Base-by-base conservation (phyloP, 768 basidiomycete genomes). In the Filobasidium wieringae region DNA sequence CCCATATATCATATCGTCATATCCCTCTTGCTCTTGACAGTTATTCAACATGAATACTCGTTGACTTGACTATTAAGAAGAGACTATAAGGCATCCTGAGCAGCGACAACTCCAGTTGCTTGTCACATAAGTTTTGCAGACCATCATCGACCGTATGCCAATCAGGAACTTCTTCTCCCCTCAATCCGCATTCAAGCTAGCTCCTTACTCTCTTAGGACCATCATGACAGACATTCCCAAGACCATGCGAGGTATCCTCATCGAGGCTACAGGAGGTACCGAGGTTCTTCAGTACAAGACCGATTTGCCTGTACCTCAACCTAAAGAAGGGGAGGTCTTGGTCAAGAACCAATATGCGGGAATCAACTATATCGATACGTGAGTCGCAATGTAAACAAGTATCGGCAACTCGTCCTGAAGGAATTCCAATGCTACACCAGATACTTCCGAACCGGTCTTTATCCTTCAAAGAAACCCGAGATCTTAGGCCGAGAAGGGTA, bases 401-500 rank as follows among this genome's bases (percentile, higher is more conserved):
- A 47, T 24, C 19, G 15, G 41, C 12, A 47, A 47, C 7, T 26
- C 3, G 14, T 47, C n/a, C 2, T 14, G 22, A 27, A 47, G 22
- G 4, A 12, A 7, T 12, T 4, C 5, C 19, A 30, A 51, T 4
- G 12, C 29, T 9, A 17, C 29, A 22, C 37, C 69, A 83, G 82
- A 41, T 92, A 95, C 72, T 82, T 80, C 68, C 79, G 90, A 40
- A 66, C 71, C 7, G 78, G 77, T 3, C 62, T 78, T 81, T 84
- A 74, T 71, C 74, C 64, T 36, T 57, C 64, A 2, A 60, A 65
- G n/a, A 58, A 66, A 41, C 72, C 67, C 15, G 67, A 69, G 63
- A 78, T 80, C 12, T 75, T 91, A 22, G 91, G 92, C 3, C 80
- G 80, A 64, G 93, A 97, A 73, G 80, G 79, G 0, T 79, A 86